Conservation (phyloP, 2,329 filamentous ascomycete genomes). For the Knoxdaviesia proteae region DNA sequence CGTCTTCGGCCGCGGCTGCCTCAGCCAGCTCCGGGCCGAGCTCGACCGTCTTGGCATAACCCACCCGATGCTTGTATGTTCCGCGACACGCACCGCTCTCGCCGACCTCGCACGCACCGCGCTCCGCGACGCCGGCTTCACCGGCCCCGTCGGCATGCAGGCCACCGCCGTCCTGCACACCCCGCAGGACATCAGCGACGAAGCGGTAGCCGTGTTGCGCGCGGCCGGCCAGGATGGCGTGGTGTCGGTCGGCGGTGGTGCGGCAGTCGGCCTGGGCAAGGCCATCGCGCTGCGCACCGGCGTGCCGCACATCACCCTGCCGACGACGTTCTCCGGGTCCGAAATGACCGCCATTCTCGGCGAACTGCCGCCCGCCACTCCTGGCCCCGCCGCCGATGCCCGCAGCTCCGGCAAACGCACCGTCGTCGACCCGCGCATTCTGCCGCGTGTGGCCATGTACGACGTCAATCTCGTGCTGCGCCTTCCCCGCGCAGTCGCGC, state of each 20-base stretch:
- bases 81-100: constrained; percentile 26
- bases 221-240: constrained; percentile 27
- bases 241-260: constrained; percentile 39
- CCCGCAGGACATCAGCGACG: constrained; percentile 32
- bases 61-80: constrained; percentile 33
- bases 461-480: constrained; percentile 42
- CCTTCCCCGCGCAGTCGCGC: constrained; percentile 28
- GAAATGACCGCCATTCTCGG: constrained; percentile 47
- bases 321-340: constrained; percentile 39
- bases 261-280: constrained; percentile 40
- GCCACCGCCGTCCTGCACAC: constrained; percentile 42
- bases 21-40: constrained; percentile 23
- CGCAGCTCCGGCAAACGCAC: constrained; percentile 24
- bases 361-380: constrained; percentile 32
- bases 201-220: constrained; percentile 26
- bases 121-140: constrained; percentile 3
- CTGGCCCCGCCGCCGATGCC: no score
- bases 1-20: constrained; percentile 32
- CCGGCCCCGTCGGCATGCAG: constrained; percentile 16
- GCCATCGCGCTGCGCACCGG: constrained; percentile 33
- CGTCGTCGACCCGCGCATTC: constrained; percentile 32
- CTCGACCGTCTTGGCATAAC: constrained; percentile 22
- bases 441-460: constrained; percentile 40
- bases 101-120: constrained; percentile 12
- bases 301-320: constrained; percentile 32